phyloP scores from a whole-genome alignment of 805 yeast genomes.

The Saturnispora besseyi region DNA sequence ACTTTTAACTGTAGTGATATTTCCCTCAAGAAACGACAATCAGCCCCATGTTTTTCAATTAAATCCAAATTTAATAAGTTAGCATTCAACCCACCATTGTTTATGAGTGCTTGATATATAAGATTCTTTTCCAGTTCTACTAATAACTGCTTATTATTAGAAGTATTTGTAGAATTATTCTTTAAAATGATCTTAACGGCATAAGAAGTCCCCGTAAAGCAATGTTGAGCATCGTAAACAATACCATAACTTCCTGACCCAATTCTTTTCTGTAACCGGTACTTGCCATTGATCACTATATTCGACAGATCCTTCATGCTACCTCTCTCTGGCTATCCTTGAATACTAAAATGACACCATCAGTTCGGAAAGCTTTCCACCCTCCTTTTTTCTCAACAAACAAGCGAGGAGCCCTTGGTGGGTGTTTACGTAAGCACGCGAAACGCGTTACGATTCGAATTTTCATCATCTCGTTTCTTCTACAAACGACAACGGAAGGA shows the following conservation, averaged over 20 bases:
- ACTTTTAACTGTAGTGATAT: conserved; percentile 65
- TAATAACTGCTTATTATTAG: conserved; percentile 25
- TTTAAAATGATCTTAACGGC: conserved; percentile 71
- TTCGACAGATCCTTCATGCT: conserved; percentile 24
- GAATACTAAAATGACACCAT: conserved; percentile 1
- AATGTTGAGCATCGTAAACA: conserved; percentile 61
- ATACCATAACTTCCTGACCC: conserved; percentile 87
- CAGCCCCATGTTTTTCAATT: conserved; percentile 27
- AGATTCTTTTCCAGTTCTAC: conserved; percentile 24
- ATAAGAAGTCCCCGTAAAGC: conserved; percentile 37
- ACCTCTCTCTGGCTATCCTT: not conserved
- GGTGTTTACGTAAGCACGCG: not conserved
- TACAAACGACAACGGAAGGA: not conserved
- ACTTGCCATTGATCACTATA: conserved; percentile 28
- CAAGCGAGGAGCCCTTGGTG: not conserved
- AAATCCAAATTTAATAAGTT: conserved; percentile 30
- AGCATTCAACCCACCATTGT: conserved; percentile 22
- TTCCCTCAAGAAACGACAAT: conserved; percentile 46
- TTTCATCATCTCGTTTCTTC: not conserved
- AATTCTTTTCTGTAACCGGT: conserved; percentile 40
- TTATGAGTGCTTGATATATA: conserved; percentile 17
- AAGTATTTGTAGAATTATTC: conserved; percentile 27
- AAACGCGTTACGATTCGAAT: not conserved
- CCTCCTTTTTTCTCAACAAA: not conserved
- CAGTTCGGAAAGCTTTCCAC: not conserved